Evolutionary conservation across 495 filamentous ascomycete genomes (phyloP).

Genomic region (Opeltia flavorubescens): DNA sequence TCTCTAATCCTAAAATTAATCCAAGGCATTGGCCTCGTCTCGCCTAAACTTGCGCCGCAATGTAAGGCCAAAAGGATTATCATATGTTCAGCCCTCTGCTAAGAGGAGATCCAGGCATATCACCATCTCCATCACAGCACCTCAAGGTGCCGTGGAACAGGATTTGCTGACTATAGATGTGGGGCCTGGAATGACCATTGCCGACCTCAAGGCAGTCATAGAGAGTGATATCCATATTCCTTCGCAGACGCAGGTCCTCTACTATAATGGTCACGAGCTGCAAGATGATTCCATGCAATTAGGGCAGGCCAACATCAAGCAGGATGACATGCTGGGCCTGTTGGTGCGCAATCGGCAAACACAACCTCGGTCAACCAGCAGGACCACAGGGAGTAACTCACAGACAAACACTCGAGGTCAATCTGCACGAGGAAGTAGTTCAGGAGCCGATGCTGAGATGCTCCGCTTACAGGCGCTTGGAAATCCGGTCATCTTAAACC

Average conservation of each 20-base stretch:
- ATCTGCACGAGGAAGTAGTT: slow-evolving; percentile 2
- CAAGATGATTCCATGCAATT: slow-evolving; percentile 64
- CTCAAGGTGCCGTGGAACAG: slow-evolving; percentile 49
- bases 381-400: background rate
- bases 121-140: slow-evolving; percentile 70
- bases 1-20: too few species aligned
- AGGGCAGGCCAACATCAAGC: slow-evolving; percentile 62
- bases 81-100: background rate
- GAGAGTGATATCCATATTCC: slow-evolving; percentile 45
- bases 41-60: background rate
- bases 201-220: slow-evolving; percentile 75
- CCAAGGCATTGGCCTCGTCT: too few species aligned
- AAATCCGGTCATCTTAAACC: slow-evolving; percentile 53
- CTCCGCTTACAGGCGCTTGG: slow-evolving; percentile 72
- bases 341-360: slow-evolving; percentile 39
- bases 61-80: background rate
- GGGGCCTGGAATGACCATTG: slow-evolving; percentile 67
- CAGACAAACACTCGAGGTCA: slow-evolving; percentile 9
- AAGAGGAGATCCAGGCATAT: slow-evolving; percentile 44
- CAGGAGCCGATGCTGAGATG: slow-evolving; percentile 53
- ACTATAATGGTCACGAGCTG: slow-evolving; percentile 79
- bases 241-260: slow-evolving; percentile 41
- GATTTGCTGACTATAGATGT: slow-evolving; percentile 79
- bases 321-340: slow-evolving; percentile 86
- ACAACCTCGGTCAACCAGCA: background rate